A percentile compares a stretch with the other conserved stretches of the same genome.
phyloP scores from a whole-genome alignment of 768 basidiomycete genomes.

The Lactarius quietus region DNA sequence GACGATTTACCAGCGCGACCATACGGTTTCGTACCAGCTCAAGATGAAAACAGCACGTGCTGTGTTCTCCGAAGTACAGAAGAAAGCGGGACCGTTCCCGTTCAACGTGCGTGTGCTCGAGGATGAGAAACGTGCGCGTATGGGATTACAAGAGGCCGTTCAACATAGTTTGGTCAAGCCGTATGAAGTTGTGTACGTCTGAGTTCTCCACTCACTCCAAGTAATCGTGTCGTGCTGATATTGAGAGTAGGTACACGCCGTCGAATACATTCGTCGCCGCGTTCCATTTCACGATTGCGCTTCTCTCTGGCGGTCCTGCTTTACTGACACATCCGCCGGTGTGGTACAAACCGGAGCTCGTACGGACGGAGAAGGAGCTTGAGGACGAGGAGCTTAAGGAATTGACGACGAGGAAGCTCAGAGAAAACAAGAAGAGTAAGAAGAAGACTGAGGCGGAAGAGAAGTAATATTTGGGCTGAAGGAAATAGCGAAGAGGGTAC shows the following conservation, averaged over 20 bases:
- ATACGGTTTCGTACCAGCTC: slow-evolving; percentile 84
- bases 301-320: slow-evolving; percentile 83
- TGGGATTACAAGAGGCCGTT: slow-evolving; percentile 95
- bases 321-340: slow-evolving; percentile 83
- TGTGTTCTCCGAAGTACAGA: slow-evolving; percentile 97
- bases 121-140: slow-evolving; percentile 92
- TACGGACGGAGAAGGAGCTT: slow-evolving; percentile 86
- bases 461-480: slow-evolving; percentile 28
- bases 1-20: slow-evolving; percentile 88
- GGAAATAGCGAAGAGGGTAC: slow-evolving; percentile 23
- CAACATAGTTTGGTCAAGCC: slow-evolving; percentile 92
- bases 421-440: slow-evolving; percentile 90
- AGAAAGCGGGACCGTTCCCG: slow-evolving; percentile 97
- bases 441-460: slow-evolving; percentile 64
- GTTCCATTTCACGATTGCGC: slow-evolving; percentile 96
- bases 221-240: neutral
- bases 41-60: slow-evolving; percentile 97
- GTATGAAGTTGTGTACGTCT: slow-evolving; percentile 86
- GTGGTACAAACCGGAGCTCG: slow-evolving; percentile 92
- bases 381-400: slow-evolving; percentile 85
- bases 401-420: slow-evolving; percentile 69
- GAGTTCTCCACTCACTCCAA: neutral
- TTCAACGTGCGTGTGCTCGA: slow-evolving; percentile 94
- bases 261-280: slow-evolving; percentile 83
- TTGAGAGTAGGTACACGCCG: slow-evolving; percentile 63